These are phyloP conservation scores for Fusarium sp. DNA, from an alignment of 2,329 filamentous ascomycete genomes.

Conservation along the genomic window DNA sequence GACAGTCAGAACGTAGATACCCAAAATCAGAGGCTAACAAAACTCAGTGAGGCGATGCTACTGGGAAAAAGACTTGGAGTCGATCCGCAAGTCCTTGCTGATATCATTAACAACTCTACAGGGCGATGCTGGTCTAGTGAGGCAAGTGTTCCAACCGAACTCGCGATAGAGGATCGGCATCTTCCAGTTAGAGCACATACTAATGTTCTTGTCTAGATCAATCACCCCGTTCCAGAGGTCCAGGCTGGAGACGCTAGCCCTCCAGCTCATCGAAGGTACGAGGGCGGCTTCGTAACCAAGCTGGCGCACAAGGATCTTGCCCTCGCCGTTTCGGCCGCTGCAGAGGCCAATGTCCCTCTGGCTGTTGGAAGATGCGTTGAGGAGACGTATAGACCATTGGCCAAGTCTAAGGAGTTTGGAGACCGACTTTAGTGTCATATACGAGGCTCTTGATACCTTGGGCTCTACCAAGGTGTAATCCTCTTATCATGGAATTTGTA, in stretches of 20 bases:
- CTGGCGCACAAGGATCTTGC: background rate
- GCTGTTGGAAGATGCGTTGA: background rate
- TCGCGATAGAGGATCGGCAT: rapidly evolving
- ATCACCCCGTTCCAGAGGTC: background rate
- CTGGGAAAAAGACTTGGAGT: background rate
- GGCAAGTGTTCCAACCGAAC: background rate
- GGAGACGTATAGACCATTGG: background rate
- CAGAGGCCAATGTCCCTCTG: background rate
- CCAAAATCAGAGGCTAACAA: background rate
- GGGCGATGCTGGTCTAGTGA: background rate
- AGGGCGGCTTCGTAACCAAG: background rate
- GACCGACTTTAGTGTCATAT: background rate
- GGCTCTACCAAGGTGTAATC: background rate
- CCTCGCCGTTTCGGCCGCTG: background rate
- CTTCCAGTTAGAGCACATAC: background rate
- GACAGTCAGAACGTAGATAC: too few relatives aligned
- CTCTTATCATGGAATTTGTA: background rate
- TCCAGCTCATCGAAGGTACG: background rate
- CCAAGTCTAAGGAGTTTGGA: background rate
- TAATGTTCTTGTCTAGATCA: background rate
- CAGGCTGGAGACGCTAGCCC: background rate
- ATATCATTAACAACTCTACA: background rate
- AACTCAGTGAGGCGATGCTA: background rate
- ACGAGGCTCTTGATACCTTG: background rate
- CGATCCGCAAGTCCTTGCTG: background rate